Evolutionary conservation across 441 rosid genomes (phyloP), one percentile per base, ranked within the genome.

Genomic region (Aleurites moluccanus): DNA sequence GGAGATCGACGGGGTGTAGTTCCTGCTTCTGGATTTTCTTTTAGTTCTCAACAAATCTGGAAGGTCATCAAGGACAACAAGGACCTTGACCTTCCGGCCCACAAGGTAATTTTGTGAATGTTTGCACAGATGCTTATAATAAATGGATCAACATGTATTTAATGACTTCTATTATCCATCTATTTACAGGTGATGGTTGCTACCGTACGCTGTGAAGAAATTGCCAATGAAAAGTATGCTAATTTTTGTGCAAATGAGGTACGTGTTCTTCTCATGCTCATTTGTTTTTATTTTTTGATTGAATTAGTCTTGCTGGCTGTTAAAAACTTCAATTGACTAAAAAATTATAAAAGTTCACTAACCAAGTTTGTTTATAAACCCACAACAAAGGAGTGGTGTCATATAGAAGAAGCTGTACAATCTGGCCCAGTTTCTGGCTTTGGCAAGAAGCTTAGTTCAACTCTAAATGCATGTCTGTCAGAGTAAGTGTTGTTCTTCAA

Each of bases 41-140:
- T 92, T 80, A 97, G 99, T 79, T 90, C 99, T 50, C 90, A 88
- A 74, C 88, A 94, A 80, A 97, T 97, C 78, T 97, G 99, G 99
- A 88, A 86, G 82, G 92, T 97, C 70, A 97, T 97, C 55, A 97
- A 94, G 81, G 98, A 97, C 80, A 97, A 97, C 82, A 97, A 86
- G 87, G 99, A 97, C 88, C 91, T 97, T 75, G 99, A 97, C 82
- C 97, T 97, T 82, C 99, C 99, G 62, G 99, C 99, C n/a, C 99
- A 97, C 82, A 97, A 97, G 97, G 99, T 97, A 81, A 71, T 74
- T 42, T 66, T 64, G 18, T 75, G 42, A 64, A 61, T 25, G 15
- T 4, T 27, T 5, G 20, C 23, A 23, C 53, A 27, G 30, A 10
- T 59, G 64, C 21, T 25, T 79, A 13, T 21, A 35, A 57, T n/a